A percentile compares a stretch with the other conserved stretches of the same genome.
Conservation (phyloP, 768 basidiomycete species). For the Hysterangium stoloniferum region DNA sequence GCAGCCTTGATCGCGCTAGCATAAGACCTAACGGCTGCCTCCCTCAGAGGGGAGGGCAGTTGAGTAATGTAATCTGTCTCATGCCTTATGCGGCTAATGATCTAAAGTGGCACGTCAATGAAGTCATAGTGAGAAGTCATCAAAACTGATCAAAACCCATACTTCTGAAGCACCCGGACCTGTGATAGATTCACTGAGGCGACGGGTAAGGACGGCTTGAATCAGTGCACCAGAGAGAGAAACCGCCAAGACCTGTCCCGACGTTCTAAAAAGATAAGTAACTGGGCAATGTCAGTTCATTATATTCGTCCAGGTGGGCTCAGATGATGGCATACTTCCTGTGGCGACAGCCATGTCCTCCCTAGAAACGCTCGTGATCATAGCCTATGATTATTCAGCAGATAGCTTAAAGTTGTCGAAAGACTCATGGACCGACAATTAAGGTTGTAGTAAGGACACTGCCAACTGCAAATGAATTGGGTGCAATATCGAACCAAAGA, state of each 20-base stretch:
- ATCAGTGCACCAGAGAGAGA: conserved; percentile 78
- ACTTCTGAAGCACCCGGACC: conserved; percentile 71
- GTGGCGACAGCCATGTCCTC: conserved; percentile 85
- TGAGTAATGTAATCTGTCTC: conserved; percentile 58
- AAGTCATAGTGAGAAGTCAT: conserved; percentile 13
- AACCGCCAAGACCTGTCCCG: conserved; percentile 94
- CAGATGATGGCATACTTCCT: conserved; percentile 71
- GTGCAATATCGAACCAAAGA: conserved; percentile 72
- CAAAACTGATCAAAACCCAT: conserved; percentile 24
- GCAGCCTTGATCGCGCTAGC: conserved; percentile 71
- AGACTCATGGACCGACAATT: conserved; percentile 44
- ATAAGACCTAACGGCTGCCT: conserved; percentile 70
- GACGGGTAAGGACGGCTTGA: conserved; percentile 66
- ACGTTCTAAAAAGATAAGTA: conserved; percentile 88
- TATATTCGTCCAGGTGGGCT: conserved; percentile 11
- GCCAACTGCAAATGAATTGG: conserved; percentile 79
- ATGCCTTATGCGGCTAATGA: conserved; percentile 66
- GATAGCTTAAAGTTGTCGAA: background rate
- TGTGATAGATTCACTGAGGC: conserved; percentile 65
- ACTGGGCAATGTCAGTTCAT: conserved; percentile 36
- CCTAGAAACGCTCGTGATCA: conserved; percentile 75
- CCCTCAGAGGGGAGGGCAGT: conserved; percentile 44
- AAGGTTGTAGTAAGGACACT: conserved; percentile 80
- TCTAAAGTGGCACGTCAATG: conserved; percentile 32
- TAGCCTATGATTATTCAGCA: conserved; percentile 43